Conservation (phyloP, 148 eudicot species). For the Rhododendron simsii region DNA sequence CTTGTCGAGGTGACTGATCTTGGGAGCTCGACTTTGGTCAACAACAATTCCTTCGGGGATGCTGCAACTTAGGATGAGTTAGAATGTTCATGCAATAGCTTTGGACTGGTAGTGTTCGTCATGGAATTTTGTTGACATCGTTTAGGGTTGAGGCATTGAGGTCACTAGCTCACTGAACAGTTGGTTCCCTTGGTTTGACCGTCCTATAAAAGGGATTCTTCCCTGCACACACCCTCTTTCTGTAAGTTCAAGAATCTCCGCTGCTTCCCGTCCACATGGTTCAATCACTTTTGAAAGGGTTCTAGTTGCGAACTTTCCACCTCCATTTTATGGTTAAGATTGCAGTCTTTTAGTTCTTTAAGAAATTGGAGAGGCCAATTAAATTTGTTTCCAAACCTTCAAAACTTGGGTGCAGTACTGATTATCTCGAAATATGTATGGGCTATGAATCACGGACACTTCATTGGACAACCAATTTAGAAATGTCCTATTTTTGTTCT, state of each 20-base stretch:
- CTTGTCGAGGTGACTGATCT: neutral
- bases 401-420: neutral
- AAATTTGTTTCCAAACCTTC: neutral
- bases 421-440: neutral
- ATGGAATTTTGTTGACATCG: neutral
- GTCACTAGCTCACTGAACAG: neutral
- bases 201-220: neutral
- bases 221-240: neutral
- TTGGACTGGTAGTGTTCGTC: neutral
- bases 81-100: neutral
- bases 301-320: neutral
- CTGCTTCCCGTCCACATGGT: neutral
- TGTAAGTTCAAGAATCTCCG: neutral
- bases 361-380: neutral
- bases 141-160: neutral
- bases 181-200: neutral
- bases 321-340: neutral
- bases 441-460: neutral
- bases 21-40: neutral
- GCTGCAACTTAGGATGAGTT: neutral
- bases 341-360: neutral
- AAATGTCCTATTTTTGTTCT: neutral
- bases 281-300: neutral
- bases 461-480: neutral
- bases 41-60: neutral